Conservation (phyloP, 352 stramenopile species). For the Phytophthora foliorum region DNA sequence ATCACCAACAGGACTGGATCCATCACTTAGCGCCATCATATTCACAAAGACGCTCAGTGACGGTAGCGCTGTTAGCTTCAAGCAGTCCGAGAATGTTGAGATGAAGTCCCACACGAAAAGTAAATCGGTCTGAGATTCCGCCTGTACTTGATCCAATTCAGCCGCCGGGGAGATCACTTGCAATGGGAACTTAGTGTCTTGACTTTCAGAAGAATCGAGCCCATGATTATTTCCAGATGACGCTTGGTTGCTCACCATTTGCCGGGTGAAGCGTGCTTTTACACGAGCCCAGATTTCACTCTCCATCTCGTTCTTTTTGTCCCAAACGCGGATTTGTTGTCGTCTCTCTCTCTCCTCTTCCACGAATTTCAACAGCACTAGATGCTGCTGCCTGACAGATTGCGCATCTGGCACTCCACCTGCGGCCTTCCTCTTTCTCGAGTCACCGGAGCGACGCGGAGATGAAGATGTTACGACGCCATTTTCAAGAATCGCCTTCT, state of each 20-base stretch:
- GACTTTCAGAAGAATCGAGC: not conserved
- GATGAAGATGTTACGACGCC: slow-evolving; percentile 68
- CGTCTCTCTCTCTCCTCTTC: slow-evolving; percentile 72
- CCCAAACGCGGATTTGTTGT: slow-evolving; percentile 62
- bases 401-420: slow-evolving; percentile 23
- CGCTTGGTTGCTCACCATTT: slow-evolving; percentile 11
- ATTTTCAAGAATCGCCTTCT: slow-evolving; percentile 78
- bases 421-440: slow-evolving; percentile 26
- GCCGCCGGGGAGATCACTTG: slow-evolving; percentile 41
- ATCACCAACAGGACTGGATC: slow-evolving; percentile 58
- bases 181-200: slow-evolving; percentile 42
- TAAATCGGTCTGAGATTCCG: slow-evolving; percentile 60
- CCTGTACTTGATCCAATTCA: slow-evolving; percentile 54
- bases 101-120: slow-evolving; percentile 85
- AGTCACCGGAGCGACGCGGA: slow-evolving; percentile 31
- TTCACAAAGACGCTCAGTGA: slow-evolving; percentile 65
- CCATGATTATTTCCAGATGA: slow-evolving; percentile 3
- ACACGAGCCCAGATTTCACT: slow-evolving; percentile 63
- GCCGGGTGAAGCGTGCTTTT: slow-evolving; percentile 48
- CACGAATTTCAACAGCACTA: slow-evolving; percentile 76
- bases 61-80: slow-evolving; percentile 58
- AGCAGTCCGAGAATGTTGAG: slow-evolving; percentile 75
- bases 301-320: slow-evolving; percentile 64
- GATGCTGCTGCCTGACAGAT: slow-evolving; percentile 54
- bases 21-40: slow-evolving; percentile 57